Evolutionary conservation across 2,329 filamentous ascomycete species (phyloP).

Genomic region (Neophaeococcomyces aloes): DNA sequence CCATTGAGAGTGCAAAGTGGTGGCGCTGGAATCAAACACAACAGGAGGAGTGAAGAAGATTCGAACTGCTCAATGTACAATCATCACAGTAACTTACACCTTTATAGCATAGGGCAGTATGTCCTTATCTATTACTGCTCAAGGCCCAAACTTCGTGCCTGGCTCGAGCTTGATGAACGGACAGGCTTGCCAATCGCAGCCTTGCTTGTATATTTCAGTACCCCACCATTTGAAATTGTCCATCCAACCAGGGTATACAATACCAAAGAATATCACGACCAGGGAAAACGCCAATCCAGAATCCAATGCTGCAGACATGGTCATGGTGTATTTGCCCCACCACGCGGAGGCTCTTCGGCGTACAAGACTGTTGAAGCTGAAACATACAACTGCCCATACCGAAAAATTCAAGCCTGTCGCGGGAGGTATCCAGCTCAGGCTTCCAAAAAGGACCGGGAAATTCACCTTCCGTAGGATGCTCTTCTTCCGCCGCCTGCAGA

Average conservation of each 20-base stretch:
- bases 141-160: constrained; percentile 47
- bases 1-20: no score
- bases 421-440: constrained; percentile 75
- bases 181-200: constrained; percentile 77
- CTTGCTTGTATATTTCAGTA: constrained; percentile 72
- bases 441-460: constrained; percentile 71
- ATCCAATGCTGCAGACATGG: constrained; percentile 70
- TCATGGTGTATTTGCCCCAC: constrained; percentile 93
- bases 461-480: constrained; percentile 67
- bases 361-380: constrained; percentile 69
- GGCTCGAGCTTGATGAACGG: constrained; percentile 54
- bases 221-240: constrained; percentile 76
- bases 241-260: constrained; percentile 71
- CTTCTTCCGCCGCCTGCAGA: constrained; percentile 48
- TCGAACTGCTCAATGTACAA: not conserved
- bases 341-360: constrained; percentile 59
- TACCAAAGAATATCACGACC: constrained; percentile 73
- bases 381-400: constrained; percentile 74
- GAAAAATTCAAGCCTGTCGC: constrained; percentile 78
- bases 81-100: not conserved
- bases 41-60: no score
- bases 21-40: no score
- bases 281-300: constrained; percentile 73
- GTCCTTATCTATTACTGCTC: not conserved
- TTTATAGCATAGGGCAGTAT: not conserved